phyloP scores from a whole-genome alignment of 2,329 filamentous ascomycete genomes.

The Huntiella abstrusa region DNA sequence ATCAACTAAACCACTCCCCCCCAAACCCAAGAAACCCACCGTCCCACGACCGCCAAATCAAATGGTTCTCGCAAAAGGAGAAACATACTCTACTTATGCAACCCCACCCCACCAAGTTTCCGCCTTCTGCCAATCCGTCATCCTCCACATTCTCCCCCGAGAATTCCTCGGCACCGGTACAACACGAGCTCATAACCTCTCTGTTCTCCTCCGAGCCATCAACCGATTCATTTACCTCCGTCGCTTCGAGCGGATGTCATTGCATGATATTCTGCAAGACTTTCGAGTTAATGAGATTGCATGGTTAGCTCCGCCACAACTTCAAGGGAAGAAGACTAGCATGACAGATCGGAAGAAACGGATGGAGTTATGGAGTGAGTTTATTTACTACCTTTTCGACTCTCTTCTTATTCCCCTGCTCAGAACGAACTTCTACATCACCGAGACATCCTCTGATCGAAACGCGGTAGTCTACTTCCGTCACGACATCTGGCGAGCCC shows the following conservation, averaged over 20 bases:
- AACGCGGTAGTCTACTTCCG: slow-evolving; percentile 84
- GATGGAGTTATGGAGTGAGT: slow-evolving; percentile 59
- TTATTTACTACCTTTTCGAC: slow-evolving; percentile 86
- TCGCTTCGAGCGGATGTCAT: slow-evolving; percentile 59
- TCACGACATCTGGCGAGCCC: slow-evolving; percentile 70
- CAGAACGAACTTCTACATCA: slow-evolving; percentile 80
- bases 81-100: slow-evolving; percentile 45
- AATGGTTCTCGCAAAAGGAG: slow-evolving; percentile 8
- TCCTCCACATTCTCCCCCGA: slow-evolving; percentile 54
- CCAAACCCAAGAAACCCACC: neutral
- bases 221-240: slow-evolving; percentile 60
- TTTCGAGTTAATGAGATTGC: slow-evolving; percentile 42
- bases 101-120: slow-evolving; percentile 53
- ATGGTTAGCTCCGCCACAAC: slow-evolving; percentile 49
- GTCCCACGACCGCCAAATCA: neutral
- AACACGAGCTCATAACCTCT: slow-evolving; percentile 38
- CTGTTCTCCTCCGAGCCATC: slow-evolving; percentile 44
- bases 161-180: slow-evolving; percentile 51
- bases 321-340: slow-evolving; percentile 37
- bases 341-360: slow-evolving; percentile 58
- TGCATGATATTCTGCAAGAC: slow-evolving; percentile 60
- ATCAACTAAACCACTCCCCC: neutral
- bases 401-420: slow-evolving; percentile 77
- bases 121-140: slow-evolving; percentile 64
- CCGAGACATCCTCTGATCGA: slow-evolving; percentile 64